Base-by-base conservation (phyloP, 2,329 filamentous ascomycete species). In the Didymosphaeria variabile region DNA sequence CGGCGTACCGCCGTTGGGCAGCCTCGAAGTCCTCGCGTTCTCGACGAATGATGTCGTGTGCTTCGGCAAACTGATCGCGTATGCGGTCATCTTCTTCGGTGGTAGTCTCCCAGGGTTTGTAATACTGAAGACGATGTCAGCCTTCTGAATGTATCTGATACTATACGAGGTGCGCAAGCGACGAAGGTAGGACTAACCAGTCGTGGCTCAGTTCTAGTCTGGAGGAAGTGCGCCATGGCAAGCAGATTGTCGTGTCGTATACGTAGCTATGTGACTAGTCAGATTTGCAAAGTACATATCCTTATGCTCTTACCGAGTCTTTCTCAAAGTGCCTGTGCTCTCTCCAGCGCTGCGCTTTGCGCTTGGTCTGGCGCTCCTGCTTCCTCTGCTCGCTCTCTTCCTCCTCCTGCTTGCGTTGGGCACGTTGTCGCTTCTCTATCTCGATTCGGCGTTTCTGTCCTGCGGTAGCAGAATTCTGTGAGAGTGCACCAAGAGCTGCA, bases 381-480 rank as follows among this genome's bases (percentile, higher is more conserved):
- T 87, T 87, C 69, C 87, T 82, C 77, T 88, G 87, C 66, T 90
- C 87, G 66, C 91, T 89, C 76, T 94, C 88, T 64, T 86, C 86
- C 67, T 87, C 88, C 76, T 94, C 91, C 71, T 89, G 84, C 76
- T 90, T 88, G 66, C 90, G 85, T 79, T 90, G 92, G 73, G 91
- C 91, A 73, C 91, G 88, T 78, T 94, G 92, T 68, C 90, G 89
- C 78, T 88, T 90, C 81, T 95, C 93, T 76, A 94, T 93, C 76
- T 94, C 93, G 63, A 86, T 86, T 59, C 91, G 89, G 70, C 87
- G 88, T 79, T 86, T 90, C 79, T 90, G 82, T 64, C 88, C 82
- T 81, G 84, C 81, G 67, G 83, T 86, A 73, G 75, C 65, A 61
- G 85, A 85, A 70, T 86, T 89, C 79, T 94, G 91, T 77, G 90